Percentiles rank a stretch among this genome's conserved stretches.
Evolutionary conservation across 2,329 filamentous ascomycete genomes (phyloP).

Genomic region (Rutstroemia sp.): DNA sequence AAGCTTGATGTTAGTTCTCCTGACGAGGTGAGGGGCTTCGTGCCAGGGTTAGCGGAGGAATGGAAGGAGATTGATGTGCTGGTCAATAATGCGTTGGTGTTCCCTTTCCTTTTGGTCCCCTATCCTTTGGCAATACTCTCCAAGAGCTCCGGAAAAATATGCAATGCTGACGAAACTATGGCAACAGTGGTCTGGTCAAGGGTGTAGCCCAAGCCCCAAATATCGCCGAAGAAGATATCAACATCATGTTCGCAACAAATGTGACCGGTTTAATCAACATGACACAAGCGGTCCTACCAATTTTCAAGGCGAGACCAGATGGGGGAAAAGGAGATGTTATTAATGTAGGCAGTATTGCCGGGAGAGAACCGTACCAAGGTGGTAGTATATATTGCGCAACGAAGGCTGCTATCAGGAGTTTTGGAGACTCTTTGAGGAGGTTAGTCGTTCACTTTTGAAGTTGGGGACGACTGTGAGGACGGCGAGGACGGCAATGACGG

Average conservation of each 20-base stretch:
- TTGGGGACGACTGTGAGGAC: too few species aligned
- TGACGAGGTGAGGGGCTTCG: slow-evolving; percentile 65
- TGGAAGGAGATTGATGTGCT: slow-evolving; percentile 81
- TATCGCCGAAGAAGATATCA: slow-evolving; percentile 75
- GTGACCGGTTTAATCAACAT: slow-evolving; percentile 93
- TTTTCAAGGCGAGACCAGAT: slow-evolving; percentile 63
- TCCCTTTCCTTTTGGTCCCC: neutral
- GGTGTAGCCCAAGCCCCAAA: slow-evolving; percentile 79
- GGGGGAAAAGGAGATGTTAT: slow-evolving; percentile 87
- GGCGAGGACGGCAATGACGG: too few species aligned
- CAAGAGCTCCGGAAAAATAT: neutral
- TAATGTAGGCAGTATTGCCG: slow-evolving; percentile 90
- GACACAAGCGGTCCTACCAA: slow-evolving; percentile 82
- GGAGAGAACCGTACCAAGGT: slow-evolving; percentile 75
- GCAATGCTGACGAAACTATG: neutral
- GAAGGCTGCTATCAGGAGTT: slow-evolving; percentile 80
- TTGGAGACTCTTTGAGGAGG: slow-evolving; percentile 74
- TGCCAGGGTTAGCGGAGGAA: slow-evolving; percentile 66
- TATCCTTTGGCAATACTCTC: neutral
- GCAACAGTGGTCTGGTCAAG: slow-evolving; percentile 71
- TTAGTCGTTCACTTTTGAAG: neutral
- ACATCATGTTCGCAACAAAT: slow-evolving; percentile 86
- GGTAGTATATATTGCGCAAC: slow-evolving; percentile 91
- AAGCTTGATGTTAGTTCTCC: slow-evolving; percentile 83
- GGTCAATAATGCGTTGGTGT: slow-evolving; percentile 87